phyloP scores from a whole-genome alignment of 108 stramenopile genomes.

The Nannochloropsis oceanica region DNA sequence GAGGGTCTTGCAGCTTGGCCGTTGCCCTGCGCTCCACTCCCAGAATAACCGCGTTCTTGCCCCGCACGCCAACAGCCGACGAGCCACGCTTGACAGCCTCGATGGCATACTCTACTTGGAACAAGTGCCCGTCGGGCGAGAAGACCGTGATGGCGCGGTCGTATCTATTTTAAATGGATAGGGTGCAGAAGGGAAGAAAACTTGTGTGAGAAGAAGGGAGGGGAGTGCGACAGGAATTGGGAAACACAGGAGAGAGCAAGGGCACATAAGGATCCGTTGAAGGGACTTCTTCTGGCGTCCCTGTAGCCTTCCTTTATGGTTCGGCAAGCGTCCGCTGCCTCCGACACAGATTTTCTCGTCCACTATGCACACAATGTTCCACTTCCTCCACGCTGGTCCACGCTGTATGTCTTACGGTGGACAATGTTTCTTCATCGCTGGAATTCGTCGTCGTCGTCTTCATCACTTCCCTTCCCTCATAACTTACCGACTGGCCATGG shows the following conservation, averaged over 20 bases:
- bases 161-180: slow-evolving; percentile 50
- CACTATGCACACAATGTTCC: too few relatives aligned
- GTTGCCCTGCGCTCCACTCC: slow-evolving; percentile 93
- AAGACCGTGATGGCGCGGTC: slow-evolving; percentile 99
- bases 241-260: too few relatives aligned
- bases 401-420: too few relatives aligned
- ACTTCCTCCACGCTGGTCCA: too few relatives aligned
- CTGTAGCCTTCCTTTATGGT: too few relatives aligned
- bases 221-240: too few relatives aligned
- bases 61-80: slow-evolving; percentile 90
- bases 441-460: not conserved
- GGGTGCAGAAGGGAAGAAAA: not conserved
- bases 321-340: too few relatives aligned
- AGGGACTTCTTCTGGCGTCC: too few relatives aligned
- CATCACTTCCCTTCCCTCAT: not conserved
- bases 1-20: slow-evolving; percentile 80
- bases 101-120: slow-evolving; percentile 99
- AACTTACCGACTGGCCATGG: not conserved
- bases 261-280: too few relatives aligned
- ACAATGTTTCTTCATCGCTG: not conserved
- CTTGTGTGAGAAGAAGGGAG: too few relatives aligned
- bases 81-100: slow-evolving; percentile 96
- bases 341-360: too few relatives aligned
- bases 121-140: slow-evolving; percentile 97
- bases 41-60: slow-evolving; percentile 84